Percentiles rank a stretch among this genome's conserved stretches.
phyloP scores from a whole-genome alignment of 495 filamentous ascomycete species.

The Penicillium desertorum region DNA sequence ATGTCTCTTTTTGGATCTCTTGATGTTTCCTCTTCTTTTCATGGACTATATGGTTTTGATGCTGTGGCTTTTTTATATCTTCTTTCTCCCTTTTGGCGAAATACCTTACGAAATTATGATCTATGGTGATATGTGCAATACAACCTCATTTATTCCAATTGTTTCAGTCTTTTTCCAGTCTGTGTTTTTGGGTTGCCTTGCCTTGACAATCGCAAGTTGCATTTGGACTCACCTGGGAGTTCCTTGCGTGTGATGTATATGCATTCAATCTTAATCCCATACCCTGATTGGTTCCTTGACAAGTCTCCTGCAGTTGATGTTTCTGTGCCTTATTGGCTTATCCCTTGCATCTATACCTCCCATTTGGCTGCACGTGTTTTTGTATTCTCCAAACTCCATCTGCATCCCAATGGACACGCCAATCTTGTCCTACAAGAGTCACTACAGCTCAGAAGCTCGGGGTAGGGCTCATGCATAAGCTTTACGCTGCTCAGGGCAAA shows the following conservation, averaged over 20 bases:
- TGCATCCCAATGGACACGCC: conserved; percentile 3
- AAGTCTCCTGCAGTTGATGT: conserved; percentile 12
- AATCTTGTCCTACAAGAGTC: conserved; percentile 4
- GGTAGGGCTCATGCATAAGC: conserved; percentile 26
- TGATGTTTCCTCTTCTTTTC: conserved; percentile 9
- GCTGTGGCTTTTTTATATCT: conserved; percentile 3
- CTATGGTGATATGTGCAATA: conserved; percentile 26
- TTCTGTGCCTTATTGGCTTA: conserved; percentile 5
- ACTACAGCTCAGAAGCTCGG: conserved; percentile 21
- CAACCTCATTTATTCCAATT: conserved; percentile 13
- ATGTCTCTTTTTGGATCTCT: conserved; percentile 8
- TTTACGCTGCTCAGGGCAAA: conserved; percentile 12
- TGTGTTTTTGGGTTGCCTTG: conserved; percentile 7
- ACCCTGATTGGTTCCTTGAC: conserved; percentile 1
- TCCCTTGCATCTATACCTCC: conserved; percentile 26
- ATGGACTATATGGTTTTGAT: not conserved
- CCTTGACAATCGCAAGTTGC: conserved; percentile 1
- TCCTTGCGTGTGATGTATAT: conserved; percentile 31
- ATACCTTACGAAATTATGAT: conserved; percentile 29
- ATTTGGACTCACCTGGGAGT: conserved; percentile 13
- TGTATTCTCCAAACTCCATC: conserved; percentile 4
- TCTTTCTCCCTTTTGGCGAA: conserved; percentile 10
- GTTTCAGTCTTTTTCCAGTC: conserved; percentile 10
- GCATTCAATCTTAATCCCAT: conserved; percentile 3
- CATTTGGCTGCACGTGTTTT: conserved; percentile 31